Evolutionary conservation across 768 basidiomycete species (phyloP), one percentile per base, ranked within the genome.

Genomic region (Hydnomerulius pinastri): DNA sequence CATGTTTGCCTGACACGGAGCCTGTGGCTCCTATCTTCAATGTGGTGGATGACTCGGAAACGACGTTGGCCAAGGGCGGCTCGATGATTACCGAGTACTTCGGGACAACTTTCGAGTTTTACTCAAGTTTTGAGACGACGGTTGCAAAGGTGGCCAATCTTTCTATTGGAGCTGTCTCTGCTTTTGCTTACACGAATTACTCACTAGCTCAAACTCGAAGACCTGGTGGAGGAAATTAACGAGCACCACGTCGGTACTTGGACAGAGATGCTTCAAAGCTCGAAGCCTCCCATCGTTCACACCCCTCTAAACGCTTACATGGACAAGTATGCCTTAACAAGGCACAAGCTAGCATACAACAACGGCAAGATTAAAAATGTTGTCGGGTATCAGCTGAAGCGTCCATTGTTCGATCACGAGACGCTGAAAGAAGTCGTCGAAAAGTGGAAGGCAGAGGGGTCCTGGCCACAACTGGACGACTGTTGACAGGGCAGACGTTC

Each of bases 11-110:
- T 20, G 77, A 80, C 44, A 69, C 73, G 61, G 83, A 81, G 56
- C 73, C 86, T 6, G 63, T 83, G 35, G 90, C 85, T 1, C 88
- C 91, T 3, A 55, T 92, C n/a, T 93, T 94, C 71, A 91, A 93
- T 63, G 63, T 94, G 58, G 91, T 84, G 56, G 91, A 92, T 60
- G 86, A 92, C 55, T 82, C 87, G 6, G 75, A 89, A 38, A 83
- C 78, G 56, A 89, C 88, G 5, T 71, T 87, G 33, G 67, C 82
- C 27, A 85, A 82, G 51, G 78, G 85, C 6, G 87, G 85, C 7
- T 77, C 83, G 45, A 79, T 76, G 17, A 77, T 87, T 30, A 82
- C 87, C 1, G 79, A 84, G 13, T 79, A 81, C 63, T 92, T 92
- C 59, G 86, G 82, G 38, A 90, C 90, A 12, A 81, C 82, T 0